phyloP scores from a whole-genome alignment of 108 stramenopile species.

The Pseudonitzschia delicatissima region DNA sequence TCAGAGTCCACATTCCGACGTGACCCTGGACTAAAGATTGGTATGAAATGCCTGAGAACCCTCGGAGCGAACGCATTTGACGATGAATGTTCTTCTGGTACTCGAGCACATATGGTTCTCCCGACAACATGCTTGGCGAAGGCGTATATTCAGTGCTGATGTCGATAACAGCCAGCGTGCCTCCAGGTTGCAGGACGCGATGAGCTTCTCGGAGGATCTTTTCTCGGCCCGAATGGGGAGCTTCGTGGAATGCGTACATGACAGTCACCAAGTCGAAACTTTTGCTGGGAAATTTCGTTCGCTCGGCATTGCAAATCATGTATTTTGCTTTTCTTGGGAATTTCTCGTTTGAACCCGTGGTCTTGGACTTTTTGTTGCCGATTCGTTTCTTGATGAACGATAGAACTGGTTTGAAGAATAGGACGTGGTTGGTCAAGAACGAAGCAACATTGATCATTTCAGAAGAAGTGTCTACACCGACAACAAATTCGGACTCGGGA shows the following conservation, averaged over 20 bases:
- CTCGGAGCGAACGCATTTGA: slow-evolving; percentile 38
- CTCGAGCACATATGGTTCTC: slow-evolving; percentile 83
- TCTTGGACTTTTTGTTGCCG: neutral
- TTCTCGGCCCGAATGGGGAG: slow-evolving; percentile 50
- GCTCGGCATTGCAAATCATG: slow-evolving; percentile 59
- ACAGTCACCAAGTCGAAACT: slow-evolving; percentile 64
- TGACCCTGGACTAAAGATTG: slow-evolving; percentile 39
- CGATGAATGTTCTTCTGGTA: slow-evolving; percentile 83
- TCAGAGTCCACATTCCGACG: slow-evolving; percentile 44
- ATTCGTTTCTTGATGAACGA: neutral
- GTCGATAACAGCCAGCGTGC: slow-evolving; percentile 70
- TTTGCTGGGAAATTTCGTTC: slow-evolving; percentile 39
- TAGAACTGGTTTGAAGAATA: slow-evolving; percentile 9
- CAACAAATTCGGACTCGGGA: slow-evolving; percentile 55
- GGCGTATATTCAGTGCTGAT: slow-evolving; percentile 66
- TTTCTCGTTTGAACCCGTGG: neutral
- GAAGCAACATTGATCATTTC: slow-evolving; percentile 82
- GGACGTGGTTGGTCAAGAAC: slow-evolving; percentile 32
- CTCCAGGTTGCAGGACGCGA: slow-evolving; percentile 59
- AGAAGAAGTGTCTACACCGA: slow-evolving; percentile 69
- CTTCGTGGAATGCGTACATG: slow-evolving; percentile 79
- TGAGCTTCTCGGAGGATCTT: slow-evolving; percentile 63
- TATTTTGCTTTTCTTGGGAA: slow-evolving; percentile 7
- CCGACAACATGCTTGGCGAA: slow-evolving; percentile 60
- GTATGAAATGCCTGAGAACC: slow-evolving; percentile 26